Evolutionary conservation across 2,329 filamentous ascomycete species (phyloP).

Genomic region (Penicillium sp.): DNA sequence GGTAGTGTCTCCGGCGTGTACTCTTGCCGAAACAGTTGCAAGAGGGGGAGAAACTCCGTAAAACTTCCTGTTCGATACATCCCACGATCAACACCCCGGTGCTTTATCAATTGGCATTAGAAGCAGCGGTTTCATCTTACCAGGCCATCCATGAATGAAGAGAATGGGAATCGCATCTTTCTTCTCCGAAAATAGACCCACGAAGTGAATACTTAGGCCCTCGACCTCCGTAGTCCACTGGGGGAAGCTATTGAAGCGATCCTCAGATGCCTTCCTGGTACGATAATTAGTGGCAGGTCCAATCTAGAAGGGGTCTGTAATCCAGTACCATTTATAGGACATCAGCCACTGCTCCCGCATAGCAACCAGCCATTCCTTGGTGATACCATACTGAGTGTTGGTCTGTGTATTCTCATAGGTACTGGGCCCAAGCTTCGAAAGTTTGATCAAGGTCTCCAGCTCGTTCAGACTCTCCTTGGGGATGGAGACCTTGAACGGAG

Average conservation of each 20-base stretch:
- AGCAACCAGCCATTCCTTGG: constrained; percentile 46
- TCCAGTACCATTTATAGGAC: constrained; percentile 50
- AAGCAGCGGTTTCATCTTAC: constrained; percentile 8
- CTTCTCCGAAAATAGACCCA: constrained; percentile 49
- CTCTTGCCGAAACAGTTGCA: constrained; percentile 27
- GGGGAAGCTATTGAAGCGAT: constrained; percentile 51
- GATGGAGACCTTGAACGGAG: constrained; percentile 46
- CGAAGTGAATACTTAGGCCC: constrained; percentile 49
- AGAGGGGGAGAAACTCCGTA: constrained; percentile 32
- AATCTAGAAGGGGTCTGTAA: too few species aligned
- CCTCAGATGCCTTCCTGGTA: constrained; percentile 34
- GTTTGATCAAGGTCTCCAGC: constrained; percentile 47
- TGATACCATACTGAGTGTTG: constrained; percentile 47
- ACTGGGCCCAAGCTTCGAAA: constrained; percentile 49
- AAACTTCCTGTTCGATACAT: constrained; percentile 32
- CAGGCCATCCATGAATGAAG: constrained; percentile 42
- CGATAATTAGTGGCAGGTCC: constrained; percentile 22
- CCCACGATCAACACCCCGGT: not conserved
- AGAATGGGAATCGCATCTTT: constrained; percentile 49
- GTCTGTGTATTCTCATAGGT: constrained; percentile 51
- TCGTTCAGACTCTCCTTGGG: constrained; percentile 46
- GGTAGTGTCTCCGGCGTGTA: constrained; percentile 28
- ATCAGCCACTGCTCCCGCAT: constrained; percentile 46
- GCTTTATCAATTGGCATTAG: not conserved
- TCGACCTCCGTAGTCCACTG: constrained; percentile 49